phyloP scores from a whole-genome alignment of 2,329 filamentous ascomycete genomes.

The Cercospora sp. region DNA sequence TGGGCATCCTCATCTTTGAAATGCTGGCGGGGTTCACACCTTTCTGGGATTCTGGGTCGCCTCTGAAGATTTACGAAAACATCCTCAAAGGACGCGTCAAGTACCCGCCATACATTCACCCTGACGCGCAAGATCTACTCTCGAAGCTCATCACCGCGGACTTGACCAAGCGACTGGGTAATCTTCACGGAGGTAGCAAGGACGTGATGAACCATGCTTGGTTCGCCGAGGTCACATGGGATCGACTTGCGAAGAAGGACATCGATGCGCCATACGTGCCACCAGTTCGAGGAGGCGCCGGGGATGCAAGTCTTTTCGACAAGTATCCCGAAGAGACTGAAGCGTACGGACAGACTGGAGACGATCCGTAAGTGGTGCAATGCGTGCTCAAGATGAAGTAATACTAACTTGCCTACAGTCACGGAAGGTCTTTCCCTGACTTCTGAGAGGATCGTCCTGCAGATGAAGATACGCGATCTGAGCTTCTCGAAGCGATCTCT shows the following conservation, averaged over 20 bases:
- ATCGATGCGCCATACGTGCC: slow-evolving; percentile 98
- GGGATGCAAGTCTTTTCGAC: slow-evolving; percentile 96
- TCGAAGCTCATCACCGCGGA: slow-evolving; percentile 92
- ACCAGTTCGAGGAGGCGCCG: slow-evolving; percentile 87
- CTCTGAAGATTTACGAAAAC: slow-evolving; percentile 99
- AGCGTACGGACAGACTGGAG: slow-evolving; percentile 75
- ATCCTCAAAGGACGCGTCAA: slow-evolving; percentile 95
- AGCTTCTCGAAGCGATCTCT: slow-evolving; percentile 10
- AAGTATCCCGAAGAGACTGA: slow-evolving; percentile 97
- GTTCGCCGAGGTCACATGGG: slow-evolving; percentile 98
- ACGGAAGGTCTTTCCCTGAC: slow-evolving; percentile 73
- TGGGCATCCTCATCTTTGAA: slow-evolving; percentile 97
- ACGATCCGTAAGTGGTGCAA: slow-evolving; percentile 74
- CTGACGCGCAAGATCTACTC: slow-evolving; percentile 88
- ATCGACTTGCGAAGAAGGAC: slow-evolving; percentile 87
- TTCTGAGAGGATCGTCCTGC: slow-evolving; percentile 53
- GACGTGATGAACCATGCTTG: slow-evolving; percentile 95
- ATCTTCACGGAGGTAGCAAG: slow-evolving; percentile 83
- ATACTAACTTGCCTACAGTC: slow-evolving; percentile 51
- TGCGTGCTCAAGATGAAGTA: neutral
- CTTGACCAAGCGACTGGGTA: slow-evolving; percentile 90
- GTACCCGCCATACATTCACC: slow-evolving; percentile 93
- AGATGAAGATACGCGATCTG: neutral
- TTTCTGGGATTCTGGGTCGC: slow-evolving; percentile 97
- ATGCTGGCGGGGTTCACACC: slow-evolving; percentile 99